Conservation (phyloP, 345 rosid genomes). For the Brassica cretica region DNA sequence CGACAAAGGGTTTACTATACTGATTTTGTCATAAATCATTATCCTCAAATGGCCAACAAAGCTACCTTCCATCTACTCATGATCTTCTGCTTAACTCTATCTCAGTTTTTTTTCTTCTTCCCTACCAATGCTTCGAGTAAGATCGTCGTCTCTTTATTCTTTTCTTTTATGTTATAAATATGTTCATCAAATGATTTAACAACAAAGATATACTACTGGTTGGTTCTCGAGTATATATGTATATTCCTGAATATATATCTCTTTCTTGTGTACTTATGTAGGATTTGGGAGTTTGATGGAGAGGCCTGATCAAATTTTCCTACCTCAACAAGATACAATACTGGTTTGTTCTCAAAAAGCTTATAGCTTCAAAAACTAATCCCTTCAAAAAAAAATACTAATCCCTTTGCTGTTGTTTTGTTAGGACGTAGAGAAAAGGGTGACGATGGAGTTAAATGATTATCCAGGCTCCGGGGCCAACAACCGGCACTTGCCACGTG, state of each 20-base stretch:
- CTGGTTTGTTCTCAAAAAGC: conserved; percentile 22
- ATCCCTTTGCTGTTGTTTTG: neutral
- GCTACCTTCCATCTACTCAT: conserved; percentile 39
- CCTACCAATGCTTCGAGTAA: conserved; percentile 33
- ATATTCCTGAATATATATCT: neutral
- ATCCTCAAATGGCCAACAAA: conserved; percentile 45
- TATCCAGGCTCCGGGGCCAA: conserved; percentile 80
- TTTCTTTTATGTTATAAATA: neutral
- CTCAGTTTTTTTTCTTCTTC: conserved; percentile 35
- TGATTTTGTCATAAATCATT: conserved; percentile 4
- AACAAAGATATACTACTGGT: neutral
- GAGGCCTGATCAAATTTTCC: conserved; percentile 13
- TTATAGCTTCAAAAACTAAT: neutral
- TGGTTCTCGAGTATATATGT: neutral
- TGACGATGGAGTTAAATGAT: conserved; percentile 51
- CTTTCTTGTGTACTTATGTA: conserved; percentile 19
- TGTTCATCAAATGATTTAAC: neutral
- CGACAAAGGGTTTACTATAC: neutral
- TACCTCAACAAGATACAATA: conserved; percentile 14
- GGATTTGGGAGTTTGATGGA: conserved; percentile 49
- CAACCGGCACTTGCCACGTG: conserved; percentile 69
- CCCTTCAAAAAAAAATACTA: no score
- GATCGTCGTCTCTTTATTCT: neutral
- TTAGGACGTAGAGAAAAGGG: conserved; percentile 39
- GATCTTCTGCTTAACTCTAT: conserved; percentile 40